Evolutionary conservation across 805 yeast species (phyloP).

Genomic region (Nakazawaea holstii): DNA sequence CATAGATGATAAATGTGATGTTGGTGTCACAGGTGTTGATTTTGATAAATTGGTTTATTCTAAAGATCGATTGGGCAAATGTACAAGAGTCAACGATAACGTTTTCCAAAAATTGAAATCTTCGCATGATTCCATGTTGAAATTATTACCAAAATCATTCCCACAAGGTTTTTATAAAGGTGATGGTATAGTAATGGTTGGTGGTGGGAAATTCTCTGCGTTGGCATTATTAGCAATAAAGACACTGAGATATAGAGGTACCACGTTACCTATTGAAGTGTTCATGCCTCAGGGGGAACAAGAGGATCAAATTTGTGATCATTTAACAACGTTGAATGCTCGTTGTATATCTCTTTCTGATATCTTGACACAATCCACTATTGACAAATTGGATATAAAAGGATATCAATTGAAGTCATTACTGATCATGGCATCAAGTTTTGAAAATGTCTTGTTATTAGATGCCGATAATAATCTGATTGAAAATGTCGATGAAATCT

Average conservation of each 20-base stretch:
- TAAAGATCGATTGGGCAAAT: constrained; percentile 28
- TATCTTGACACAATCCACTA: constrained; percentile 39
- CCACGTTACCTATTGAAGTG: constrained; percentile 43
- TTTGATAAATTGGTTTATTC: not conserved
- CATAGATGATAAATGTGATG: constrained; percentile 1
- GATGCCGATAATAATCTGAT: constrained; percentile 51
- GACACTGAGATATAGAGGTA: constrained; percentile 39
- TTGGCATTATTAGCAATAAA: constrained; percentile 49
- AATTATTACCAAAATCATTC: constrained; percentile 27
- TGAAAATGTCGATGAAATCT: constrained; percentile 43
- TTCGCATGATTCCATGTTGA: constrained; percentile 43
- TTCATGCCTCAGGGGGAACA: constrained; percentile 37
- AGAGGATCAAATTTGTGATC: constrained; percentile 39
- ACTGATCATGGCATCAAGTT: constrained; percentile 45
- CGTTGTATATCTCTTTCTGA: constrained; percentile 51
- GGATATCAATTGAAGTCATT: constrained; percentile 44
- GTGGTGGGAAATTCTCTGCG: constrained; percentile 70
- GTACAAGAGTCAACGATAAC: constrained; percentile 26
- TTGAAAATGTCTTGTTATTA: constrained; percentile 44
- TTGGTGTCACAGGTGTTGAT: not conserved
- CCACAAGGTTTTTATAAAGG: constrained; percentile 40
- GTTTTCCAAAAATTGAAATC: constrained; percentile 24
- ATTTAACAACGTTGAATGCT: constrained; percentile 47
- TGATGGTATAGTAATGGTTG: constrained; percentile 64
- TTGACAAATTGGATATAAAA: constrained; percentile 33